Evolutionary conservation across 495 filamentous ascomycete species (phyloP).

Genomic region (Immersiella caudata): DNA sequence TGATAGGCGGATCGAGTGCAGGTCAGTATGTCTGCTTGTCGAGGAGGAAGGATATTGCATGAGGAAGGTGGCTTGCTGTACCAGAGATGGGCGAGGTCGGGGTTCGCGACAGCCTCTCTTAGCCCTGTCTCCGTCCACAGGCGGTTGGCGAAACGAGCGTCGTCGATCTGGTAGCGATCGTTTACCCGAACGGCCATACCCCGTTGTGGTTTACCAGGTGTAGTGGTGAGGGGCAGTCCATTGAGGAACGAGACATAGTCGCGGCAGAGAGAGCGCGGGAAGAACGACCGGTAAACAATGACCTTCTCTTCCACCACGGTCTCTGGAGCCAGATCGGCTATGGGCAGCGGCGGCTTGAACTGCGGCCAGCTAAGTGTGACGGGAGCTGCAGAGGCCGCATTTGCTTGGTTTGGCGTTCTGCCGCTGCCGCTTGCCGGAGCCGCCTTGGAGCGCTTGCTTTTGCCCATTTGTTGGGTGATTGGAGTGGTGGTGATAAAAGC

Average conservation of each 20-base stretch:
- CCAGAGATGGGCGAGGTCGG: constrained; percentile 42
- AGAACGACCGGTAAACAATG: constrained; percentile 74
- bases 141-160: constrained; percentile 70
- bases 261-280: constrained; percentile 77
- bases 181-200: constrained; percentile 88
- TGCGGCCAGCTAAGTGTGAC: constrained; percentile 71
- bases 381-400: constrained; percentile 12
- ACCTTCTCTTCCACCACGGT: constrained; percentile 63
- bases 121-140: constrained; percentile 71
- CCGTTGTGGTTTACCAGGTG: constrained; percentile 79
- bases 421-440: neutral
- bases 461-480: constrained; percentile 26
- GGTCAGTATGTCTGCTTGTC: neutral
- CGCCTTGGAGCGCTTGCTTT: constrained; percentile 32
- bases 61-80: constrained; percentile 21
- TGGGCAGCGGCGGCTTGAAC: constrained; percentile 71
- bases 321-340: constrained; percentile 65
- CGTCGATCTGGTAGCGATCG: constrained; percentile 85
- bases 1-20: constrained; percentile 33
- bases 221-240: constrained; percentile 75
- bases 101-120: constrained; percentile 48
- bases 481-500: neutral
- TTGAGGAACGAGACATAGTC: constrained; percentile 78
- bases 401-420: constrained; percentile 12
- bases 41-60: neutral